These are phyloP conservation scores for Solanum appendiculatum DNA, from an alignment of 257 asterid genomes.

Conservation along the genomic window DNA sequence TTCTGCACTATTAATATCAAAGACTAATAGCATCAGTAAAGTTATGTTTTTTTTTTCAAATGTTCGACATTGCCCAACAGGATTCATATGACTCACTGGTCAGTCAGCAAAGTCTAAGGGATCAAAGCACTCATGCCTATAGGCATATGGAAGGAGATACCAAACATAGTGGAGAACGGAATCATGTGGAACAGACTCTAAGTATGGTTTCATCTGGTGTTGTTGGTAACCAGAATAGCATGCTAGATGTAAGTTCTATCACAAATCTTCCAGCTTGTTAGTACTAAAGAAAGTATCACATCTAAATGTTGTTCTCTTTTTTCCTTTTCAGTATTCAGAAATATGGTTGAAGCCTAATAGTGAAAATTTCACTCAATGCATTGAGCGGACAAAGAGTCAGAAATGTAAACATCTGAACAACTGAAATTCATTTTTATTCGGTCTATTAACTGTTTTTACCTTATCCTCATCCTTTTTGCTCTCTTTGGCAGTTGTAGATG, in stretches of 20 bases:
- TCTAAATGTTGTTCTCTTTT: neutral
- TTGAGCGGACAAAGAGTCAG: conserved; percentile 57
- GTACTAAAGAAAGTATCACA: neutral
- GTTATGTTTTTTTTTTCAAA: neutral
- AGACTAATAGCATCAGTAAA: neutral
- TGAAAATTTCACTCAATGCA: conserved; percentile 73
- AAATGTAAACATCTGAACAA: conserved; percentile 44
- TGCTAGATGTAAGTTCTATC: conserved; percentile 38
- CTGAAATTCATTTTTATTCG: neutral
- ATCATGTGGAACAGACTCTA: conserved; percentile 42
- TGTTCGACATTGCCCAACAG: conserved; percentile 18
- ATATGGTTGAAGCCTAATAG: conserved; percentile 85
- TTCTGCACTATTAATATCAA: neutral
- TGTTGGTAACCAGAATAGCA: conserved; percentile 24
- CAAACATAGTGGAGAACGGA: conserved; percentile 21
- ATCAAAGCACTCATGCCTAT: conserved; percentile 32
- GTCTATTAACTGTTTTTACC: neutral
- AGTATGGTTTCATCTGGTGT: conserved; percentile 46
- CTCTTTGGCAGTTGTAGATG: conserved; percentile 51
- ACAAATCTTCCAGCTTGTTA: neutral
- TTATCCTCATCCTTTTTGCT: neutral
- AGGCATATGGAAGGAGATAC: conserved; percentile 25
- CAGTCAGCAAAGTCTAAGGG: conserved; percentile 30
- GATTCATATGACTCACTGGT: conserved; percentile 33
- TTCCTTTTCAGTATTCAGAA: conserved; percentile 52